phyloP scores from a whole-genome alignment of 768 basidiomycete species.

The Rhizopogon vulgaris region DNA sequence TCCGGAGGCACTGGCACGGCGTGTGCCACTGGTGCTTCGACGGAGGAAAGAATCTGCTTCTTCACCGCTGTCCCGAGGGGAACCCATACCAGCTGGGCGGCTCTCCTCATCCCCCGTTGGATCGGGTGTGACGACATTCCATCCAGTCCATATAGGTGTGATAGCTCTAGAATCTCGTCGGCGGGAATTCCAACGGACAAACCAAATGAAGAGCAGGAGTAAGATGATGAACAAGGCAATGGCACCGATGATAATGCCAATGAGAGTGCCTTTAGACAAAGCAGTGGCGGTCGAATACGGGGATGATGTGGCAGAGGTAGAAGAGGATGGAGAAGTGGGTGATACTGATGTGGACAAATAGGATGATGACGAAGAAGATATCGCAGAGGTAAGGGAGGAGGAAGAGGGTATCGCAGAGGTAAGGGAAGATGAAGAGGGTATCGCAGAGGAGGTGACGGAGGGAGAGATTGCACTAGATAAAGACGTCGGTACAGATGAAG shows the following conservation, averaged over 20 bases:
- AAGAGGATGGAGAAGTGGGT: conserved; percentile 19
- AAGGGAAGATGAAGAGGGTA: conserved; percentile 20
- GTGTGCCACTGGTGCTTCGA: conserved; percentile 21
- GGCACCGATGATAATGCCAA: conserved; percentile 36
- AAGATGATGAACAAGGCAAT: conserved; percentile 56
- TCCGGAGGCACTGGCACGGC: conserved; percentile 8
- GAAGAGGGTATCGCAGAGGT: conserved; percentile 1
- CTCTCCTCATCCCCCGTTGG: conserved; percentile 23
- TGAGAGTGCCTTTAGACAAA: conserved; percentile 23
- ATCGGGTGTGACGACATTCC: conserved; percentile 32
- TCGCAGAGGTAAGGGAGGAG: conserved; percentile 21
- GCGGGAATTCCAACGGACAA: conserved; percentile 24
- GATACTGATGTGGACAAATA: conserved; percentile 21
- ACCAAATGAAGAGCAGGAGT: conserved; percentile 37
- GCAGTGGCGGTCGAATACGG: conserved; percentile 22
- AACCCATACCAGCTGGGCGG: conserved; percentile 53
- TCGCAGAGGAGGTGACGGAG: conserved; percentile 15
- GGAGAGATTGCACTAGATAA: conserved; percentile 19
- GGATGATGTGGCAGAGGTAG: conserved; percentile 16
- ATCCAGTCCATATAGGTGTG: conserved; percentile 38
- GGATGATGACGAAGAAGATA: conserved; percentile 21
- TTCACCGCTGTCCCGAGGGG: conserved; percentile 64
- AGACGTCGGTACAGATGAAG: conserved; percentile 13
- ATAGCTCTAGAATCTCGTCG: conserved; percentile 12
- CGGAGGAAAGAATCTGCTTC: conserved; percentile 62